Evolutionary conservation across 129 eudicot species (phyloP), one percentile per base, ranked within the genome.

Genomic region (Ambrosia trifida): DNA sequence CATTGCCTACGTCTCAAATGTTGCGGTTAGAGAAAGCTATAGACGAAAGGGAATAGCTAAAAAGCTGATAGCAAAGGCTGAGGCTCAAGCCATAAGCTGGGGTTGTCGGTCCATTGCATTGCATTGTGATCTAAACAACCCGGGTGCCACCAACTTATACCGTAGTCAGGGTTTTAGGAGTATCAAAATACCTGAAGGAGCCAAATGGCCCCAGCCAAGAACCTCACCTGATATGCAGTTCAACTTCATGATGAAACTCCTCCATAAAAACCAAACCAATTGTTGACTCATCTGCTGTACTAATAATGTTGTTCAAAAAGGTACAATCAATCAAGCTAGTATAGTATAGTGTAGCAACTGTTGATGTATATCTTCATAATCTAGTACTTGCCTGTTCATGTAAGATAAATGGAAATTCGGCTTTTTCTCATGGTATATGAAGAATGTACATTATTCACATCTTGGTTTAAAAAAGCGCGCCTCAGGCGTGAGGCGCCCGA

Each of bases 121-220:
- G 66, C 96, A 94, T 70, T 89, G 97, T 52, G 98, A 94, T 78
- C 69, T 82, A 51, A 84, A 72, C 69, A 87, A 87, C 69, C 87
- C 90, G 0, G 90, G 90, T 35, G 98, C 92, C 33, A 80, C 64
- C 60, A 79, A 75, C 49, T 81, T 94, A 80, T 94, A 89, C 73
- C 60, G 70, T 49, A 79, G 85, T 68, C 90, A 85, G 59, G 96
- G 96, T 49, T 89, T 85, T 75, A 89, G 45, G 66, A 57, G 80
- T 53, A 79, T 89, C 35, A 87, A 77, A 78, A 75, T 89, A 7
- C 98, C 96, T 0, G 88, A 83, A 72, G 98, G 88, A 19, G 95
- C 96, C 11, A 82, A 83, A 14, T 94, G 98, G 96, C 98, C 98
- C 32, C 96, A 85, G 46, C 98, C 98, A 14, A 85, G 75, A 77